These are phyloP conservation scores for Dryas drummondii DNA, from an alignment of 306 rosid species.

Conservation along the genomic window DNA sequence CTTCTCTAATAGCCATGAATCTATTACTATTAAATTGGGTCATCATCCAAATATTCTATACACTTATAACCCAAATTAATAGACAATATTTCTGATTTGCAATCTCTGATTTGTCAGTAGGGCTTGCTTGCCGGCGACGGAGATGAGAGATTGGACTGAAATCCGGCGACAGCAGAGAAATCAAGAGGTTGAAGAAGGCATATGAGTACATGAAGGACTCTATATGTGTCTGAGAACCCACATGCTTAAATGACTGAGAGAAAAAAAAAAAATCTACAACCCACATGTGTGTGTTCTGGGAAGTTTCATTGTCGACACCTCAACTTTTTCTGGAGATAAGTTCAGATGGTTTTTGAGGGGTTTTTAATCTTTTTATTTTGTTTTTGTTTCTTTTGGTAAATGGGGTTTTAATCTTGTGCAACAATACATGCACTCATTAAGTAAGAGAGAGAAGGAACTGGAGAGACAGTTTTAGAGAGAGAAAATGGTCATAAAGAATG, in stretches of 20 bases:
- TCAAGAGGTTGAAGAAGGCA: not conserved
- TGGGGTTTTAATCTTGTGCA: not conserved
- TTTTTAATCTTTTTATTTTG: not conserved
- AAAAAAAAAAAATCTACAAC: conserved; percentile 4
- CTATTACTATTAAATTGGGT: not conserved
- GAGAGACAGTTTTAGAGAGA: not conserved
- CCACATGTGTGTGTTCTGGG: conserved; percentile 42
- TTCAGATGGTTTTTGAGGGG: conserved; percentile 33
- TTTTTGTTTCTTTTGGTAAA: not conserved
- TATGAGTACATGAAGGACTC: too few species aligned
- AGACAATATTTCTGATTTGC: not conserved
- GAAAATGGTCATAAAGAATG: not conserved
- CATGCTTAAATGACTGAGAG: not conserved
- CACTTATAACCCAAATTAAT: too few species aligned
- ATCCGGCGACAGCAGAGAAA: not conserved
- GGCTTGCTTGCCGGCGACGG: too few species aligned
- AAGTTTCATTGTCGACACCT: conserved; percentile 24
- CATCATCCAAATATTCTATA: not conserved
- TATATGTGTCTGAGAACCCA: not conserved
- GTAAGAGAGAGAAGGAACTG: conserved; percentile 7
- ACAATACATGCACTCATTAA: not conserved
- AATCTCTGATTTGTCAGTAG: too few species aligned
- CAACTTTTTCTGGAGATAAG: conserved; percentile 41
- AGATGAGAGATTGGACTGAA: not conserved
- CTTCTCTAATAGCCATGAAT: not conserved